phyloP scores from a whole-genome alignment of 495 filamentous ascomycete species.

The Beverwykella pulmonaria region DNA sequence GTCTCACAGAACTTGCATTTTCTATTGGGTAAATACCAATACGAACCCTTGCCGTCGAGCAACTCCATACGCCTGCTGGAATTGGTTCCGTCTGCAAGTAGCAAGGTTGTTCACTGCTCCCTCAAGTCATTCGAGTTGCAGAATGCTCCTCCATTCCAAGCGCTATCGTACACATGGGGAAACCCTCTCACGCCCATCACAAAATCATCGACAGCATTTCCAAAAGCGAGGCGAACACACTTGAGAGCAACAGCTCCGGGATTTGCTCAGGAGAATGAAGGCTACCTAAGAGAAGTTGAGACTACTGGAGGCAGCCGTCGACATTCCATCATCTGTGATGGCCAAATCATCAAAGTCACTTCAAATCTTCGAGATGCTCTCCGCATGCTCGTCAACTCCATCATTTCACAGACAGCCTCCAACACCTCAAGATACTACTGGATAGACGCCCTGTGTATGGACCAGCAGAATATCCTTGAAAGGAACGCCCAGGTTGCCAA shows the following conservation, averaged over 20 bases:
- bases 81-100: constrained; percentile 14
- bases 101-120: constrained; percentile 16
- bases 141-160: constrained; percentile 22
- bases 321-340: constrained; percentile 28
- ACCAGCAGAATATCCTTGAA: constrained; percentile 33
- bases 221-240: background rate
- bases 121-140: constrained; percentile 25
- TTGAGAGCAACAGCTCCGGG: background rate
- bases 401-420: background rate
- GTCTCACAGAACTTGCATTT: constrained; percentile 22
- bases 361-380: constrained; percentile 34
- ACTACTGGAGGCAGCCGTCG: constrained; percentile 5
- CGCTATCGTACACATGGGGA: constrained; percentile 30
- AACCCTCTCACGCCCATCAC: constrained; percentile 9
- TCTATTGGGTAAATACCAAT: constrained; percentile 23
- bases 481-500: constrained; percentile 26
- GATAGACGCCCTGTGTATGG: constrained; percentile 36
- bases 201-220: background rate
- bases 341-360: constrained; percentile 20
- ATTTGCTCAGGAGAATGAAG: background rate
- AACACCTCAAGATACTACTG: constrained; percentile 17
- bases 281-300: background rate
- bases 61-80: constrained; percentile 29
- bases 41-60: constrained; percentile 22
- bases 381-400: constrained; percentile 16